Percentiles rank a stretch among this genome's conserved stretches.
Conservation (phyloP, 306 rosid genomes). For the Sicyos baderoa region DNA sequence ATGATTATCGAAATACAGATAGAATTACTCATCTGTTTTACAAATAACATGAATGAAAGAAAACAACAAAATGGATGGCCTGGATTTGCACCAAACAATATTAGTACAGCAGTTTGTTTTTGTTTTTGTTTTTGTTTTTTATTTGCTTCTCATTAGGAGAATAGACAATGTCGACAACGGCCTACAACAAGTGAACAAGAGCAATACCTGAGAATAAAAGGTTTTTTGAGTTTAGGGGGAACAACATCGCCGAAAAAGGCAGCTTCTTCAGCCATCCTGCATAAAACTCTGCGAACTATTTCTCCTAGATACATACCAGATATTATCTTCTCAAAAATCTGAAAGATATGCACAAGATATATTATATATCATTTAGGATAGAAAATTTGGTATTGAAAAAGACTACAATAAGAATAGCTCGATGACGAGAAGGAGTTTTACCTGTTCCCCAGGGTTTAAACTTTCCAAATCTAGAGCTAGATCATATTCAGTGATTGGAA, state of each 20-base stretch:
- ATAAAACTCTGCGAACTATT: constrained; percentile 67
- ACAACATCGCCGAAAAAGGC: constrained; percentile 71
- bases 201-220: constrained; percentile 62
- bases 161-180: background rate
- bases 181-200: constrained; percentile 13
- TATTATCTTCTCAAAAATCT: constrained; percentile 85
- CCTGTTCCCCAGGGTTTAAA: constrained; percentile 98
- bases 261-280: constrained; percentile 85
- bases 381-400: background rate
- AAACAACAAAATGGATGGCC: background rate
- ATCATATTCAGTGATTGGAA: constrained; percentile 85
- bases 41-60: background rate
- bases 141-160: background rate
- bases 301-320: constrained; percentile 99
- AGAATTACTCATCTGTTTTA: background rate
- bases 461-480: constrained; percentile 60
- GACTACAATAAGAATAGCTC: background rate
- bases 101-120: background rate
- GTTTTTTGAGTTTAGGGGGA: constrained; percentile 66
- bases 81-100: background rate
- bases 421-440: constrained; percentile 21
- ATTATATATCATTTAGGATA: constrained; percentile 10
- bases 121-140: background rate
- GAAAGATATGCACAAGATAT: constrained; percentile 29
- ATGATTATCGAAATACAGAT: background rate